phyloP scores from a whole-genome alignment of 2,329 filamentous ascomycete species.

The Ophiocordyceps camponoti-leonardi region DNA sequence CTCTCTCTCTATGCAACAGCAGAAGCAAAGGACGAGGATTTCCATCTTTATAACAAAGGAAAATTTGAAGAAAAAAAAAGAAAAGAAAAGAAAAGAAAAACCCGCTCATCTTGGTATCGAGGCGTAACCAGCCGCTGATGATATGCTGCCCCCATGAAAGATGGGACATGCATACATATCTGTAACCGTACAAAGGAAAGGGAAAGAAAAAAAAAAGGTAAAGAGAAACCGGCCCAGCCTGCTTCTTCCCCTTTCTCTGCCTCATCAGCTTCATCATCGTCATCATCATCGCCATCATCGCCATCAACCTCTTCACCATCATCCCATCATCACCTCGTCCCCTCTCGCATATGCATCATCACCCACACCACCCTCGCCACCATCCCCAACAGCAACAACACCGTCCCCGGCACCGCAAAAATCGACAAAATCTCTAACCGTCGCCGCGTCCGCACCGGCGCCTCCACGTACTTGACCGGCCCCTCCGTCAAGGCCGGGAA shows the following conservation, averaged over 20 bases:
- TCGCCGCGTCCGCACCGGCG: slow-evolving; percentile 34
- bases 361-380: slow-evolving; percentile 11
- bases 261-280: too few species aligned
- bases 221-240: too few species aligned
- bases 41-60: too few species aligned
- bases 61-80: background rate
- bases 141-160: too few species aligned
- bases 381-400: slow-evolving; percentile 22
- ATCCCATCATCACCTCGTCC: too few species aligned
- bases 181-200: too few species aligned
- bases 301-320: too few species aligned
- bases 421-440: slow-evolving; percentile 39
- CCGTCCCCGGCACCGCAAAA: slow-evolving; percentile 30
- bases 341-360: too few species aligned
- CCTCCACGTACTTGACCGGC: slow-evolving; percentile 35
- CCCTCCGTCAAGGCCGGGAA: slow-evolving; percentile 54
- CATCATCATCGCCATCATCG: too few species aligned
- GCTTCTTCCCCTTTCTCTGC: too few species aligned
- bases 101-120: background rate
- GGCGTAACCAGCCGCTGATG: background rate
- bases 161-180: background rate
- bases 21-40: background rate
- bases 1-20: background rate
- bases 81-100: background rate
- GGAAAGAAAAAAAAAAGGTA: too few species aligned